phyloP scores from a whole-genome alignment of 2,329 filamentous ascomycete genomes.

The Neofusicoccum cordaticola region DNA sequence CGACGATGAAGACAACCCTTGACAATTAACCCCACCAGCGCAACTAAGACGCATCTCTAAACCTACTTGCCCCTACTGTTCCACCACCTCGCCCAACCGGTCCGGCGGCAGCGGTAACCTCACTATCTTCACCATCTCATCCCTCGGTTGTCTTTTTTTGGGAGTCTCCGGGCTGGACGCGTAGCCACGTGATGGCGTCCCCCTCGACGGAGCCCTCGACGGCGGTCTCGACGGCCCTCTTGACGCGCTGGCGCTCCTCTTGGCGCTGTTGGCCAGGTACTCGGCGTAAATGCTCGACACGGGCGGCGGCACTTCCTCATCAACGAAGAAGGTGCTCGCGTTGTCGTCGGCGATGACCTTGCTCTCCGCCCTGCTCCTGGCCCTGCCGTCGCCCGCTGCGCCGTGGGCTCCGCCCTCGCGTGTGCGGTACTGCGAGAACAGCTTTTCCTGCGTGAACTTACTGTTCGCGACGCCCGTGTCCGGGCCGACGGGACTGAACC shows the following conservation, averaged over 20 bases:
- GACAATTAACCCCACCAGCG: neutral
- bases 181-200: neutral
- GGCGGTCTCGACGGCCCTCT: neutral
- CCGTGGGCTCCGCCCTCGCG: slow-evolving; percentile 19
- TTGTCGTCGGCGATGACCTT: neutral
- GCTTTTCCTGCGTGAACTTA: slow-evolving; percentile 20
- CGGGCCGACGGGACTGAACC: neutral
- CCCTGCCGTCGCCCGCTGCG: neutral
- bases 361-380: neutral
- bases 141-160: neutral
- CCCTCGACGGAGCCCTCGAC: neutral
- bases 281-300: neutral
- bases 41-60: too few relatives aligned
- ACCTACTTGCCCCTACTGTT: neutral
- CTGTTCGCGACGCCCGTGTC: slow-evolving; percentile 1
- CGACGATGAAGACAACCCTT: neutral
- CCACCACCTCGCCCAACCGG: neutral
- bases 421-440: slow-evolving; percentile 23
- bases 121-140: neutral
- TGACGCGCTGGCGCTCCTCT: neutral
- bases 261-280: neutral
- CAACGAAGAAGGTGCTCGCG: neutral
- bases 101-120: neutral
- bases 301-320: neutral
- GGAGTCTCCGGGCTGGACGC: neutral